Percentiles rank a stretch among this genome's conserved stretches.
Evolutionary conservation across 75 land plant species (phyloP).

Genomic region (Sequoia sempervirens): DNA sequence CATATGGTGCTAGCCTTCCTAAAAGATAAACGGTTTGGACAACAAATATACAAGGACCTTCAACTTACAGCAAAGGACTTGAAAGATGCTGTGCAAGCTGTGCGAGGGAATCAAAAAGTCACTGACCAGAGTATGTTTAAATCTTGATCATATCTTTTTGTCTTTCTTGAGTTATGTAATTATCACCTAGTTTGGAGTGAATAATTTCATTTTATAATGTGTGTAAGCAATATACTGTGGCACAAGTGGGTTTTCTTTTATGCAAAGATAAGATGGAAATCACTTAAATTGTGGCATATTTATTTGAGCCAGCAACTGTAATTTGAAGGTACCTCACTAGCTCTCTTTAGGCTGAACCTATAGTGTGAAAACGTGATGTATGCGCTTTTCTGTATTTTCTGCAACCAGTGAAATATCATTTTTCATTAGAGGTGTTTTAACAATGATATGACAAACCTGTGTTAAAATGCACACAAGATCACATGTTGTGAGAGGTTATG

Average conservation of each 20-base stretch:
- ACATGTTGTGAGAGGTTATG: not conserved
- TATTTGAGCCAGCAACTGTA: not conserved
- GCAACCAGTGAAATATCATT: not conserved
- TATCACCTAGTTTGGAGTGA: not conserved
- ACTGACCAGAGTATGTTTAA: conserved; percentile 65
- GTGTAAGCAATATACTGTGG: not conserved
- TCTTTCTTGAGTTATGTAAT: not conserved
- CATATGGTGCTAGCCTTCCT: conserved; percentile 60
- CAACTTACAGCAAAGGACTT: conserved; percentile 39
- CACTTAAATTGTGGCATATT: not conserved
- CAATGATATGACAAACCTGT: not conserved
- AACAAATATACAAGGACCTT: conserved; percentile 62
- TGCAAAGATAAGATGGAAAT: not conserved
- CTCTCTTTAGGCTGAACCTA: not conserved
- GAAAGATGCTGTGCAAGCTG: conserved; percentile 50
- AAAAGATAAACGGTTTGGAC: conserved; percentile 67
- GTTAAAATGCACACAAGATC: not conserved
- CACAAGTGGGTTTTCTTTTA: not conserved
- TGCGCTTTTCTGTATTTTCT: not conserved
- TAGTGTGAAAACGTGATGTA: not conserved
- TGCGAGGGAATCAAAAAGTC: conserved; percentile 75
- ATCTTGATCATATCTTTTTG: not conserved
- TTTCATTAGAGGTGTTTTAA: not conserved
- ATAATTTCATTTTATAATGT: not conserved
- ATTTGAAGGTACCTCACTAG: not conserved